Evolutionary conservation across 441 rosid genomes (phyloP), one percentile per base, ranked within the genome.

Genomic region (Erysimum pusillum): DNA sequence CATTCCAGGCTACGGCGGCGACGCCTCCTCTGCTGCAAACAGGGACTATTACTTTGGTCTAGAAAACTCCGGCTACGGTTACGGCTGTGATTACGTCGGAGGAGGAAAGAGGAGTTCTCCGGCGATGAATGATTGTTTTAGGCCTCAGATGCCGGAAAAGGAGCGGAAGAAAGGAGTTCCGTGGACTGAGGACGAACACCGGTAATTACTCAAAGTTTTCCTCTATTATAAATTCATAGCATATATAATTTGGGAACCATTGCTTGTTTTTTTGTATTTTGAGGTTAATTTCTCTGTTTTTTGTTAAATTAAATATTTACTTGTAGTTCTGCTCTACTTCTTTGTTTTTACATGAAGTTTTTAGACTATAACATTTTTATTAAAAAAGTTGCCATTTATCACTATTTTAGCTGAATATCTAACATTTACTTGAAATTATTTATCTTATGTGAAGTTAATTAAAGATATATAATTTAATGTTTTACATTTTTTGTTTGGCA

Each of bases 111-210:
- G 94, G 71, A 85, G 87, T 67, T 72, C 20, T 9, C 46, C 58
- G 58, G 75, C 58, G 69, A 52, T 79, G 42, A 31, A 2, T 28
- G 53, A 59, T 1, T 75, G 76, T 0, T 63, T 82, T 15, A 76
- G 91, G 51, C 75, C 85, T 53, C 83, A 76, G 73, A 75, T 53
- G 74, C 85, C 88, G 17, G 97, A 95, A 61, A 96, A 84, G 64
- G 94, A 90, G 71, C 83, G 91, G 83, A 90, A 85, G 80, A 90
- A 87, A 69, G 94, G 91, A 14, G 84, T 90, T 39, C 92, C 92
- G 1, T 90, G 94, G 94, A 90, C 92, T 10, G 91, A 90, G 74
- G 92, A 88, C 9, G 94, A 90, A 62, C 94, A 90, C 84, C 85
- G 88, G 94, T 90, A 69, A 57, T 4, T 6, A 41, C 20, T 28